Evolutionary conservation across 2,329 filamentous ascomycete species (phyloP), one percentile per base, ranked within the genome.

Genomic region (Dothideomycetes sp.): DNA sequence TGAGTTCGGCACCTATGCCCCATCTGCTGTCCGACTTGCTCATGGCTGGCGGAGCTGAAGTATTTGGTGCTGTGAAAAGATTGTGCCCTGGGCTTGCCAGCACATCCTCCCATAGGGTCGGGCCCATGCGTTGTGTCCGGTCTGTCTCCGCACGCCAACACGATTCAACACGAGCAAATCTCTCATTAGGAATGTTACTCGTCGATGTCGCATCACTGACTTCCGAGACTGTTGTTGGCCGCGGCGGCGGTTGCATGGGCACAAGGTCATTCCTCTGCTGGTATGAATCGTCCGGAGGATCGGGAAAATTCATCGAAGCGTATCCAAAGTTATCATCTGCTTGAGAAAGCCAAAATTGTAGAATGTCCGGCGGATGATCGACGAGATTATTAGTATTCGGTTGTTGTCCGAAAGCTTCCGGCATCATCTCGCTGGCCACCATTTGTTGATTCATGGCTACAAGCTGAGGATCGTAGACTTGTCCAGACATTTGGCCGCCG

Each of bases 141-240:
- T 54, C 51, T 41, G 49, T 53, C 18, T 52, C 48, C 5, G 58
- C 54, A 3, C 57, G 57, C 59, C 59, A 62, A 34, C 58, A 61
- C 32, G 49, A 59, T 41, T 61, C 58, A 2, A 62, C 59, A 42
- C 58, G 48, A 14, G 57, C 57, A 40, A 62, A 62, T 18, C 59
- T 52, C 34, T 61, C 58, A 27, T 53, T 50, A 11, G 59, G 59
- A 19, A 62, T 60, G 12, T 38, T 39, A 40, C 53, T 49, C 17
- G 57, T 60, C 16, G 58, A 58, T 42, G 59, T 59, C 1, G 59
- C 59, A 3, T 52, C 53, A 34, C 53, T 60, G 31, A 36, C 33
- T 16, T 43, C 36, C 12, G 36, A 39, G n/a, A 29, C 32, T 5
- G 36, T 24, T 18, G 32, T 24, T 33, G 31, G 8, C 7, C 34